Evolutionary conservation across 1,139 yeast species (phyloP), one percentile per base, ranked within the genome.

Genomic region (Suhomyces panamericanus): DNA sequence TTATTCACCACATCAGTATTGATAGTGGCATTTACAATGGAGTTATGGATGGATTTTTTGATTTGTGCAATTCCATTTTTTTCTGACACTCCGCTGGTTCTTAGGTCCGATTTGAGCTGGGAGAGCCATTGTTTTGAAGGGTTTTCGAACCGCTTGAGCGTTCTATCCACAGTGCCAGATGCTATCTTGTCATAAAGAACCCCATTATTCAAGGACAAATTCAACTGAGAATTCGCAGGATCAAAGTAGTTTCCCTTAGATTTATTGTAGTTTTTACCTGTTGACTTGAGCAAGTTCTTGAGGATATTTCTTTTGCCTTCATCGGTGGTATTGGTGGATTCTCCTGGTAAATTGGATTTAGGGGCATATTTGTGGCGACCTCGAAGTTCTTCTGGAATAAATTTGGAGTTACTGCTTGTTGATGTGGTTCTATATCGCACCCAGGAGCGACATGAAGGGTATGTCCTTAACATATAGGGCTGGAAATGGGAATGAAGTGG

Each of bases 51-150:
- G n/a, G 20, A 38, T 20, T 39, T 41, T 11, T 33, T 36, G 7
- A 44, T 37, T 13, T 26, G 27, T 7, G 38, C 31, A n/a, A 41
- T 37, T 8, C 14, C 27, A 1, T 22, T 27, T 13, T 24, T 16
- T 11, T 20, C 17, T 3, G 12, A 7, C 3, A 3, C 11, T 14
- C 32, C 38, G 13, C 13, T 17, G 2, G 4, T 2, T n/a, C 12
- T n/a, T 3, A 20, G 10, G 11, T 17, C 9, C 15, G 12, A n/a
- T 9, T 38, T 33, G 24, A 45, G 34, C 6, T 22, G 31, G 14
- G 35, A n/a, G 13, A 39, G 35, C 73, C 73, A 69, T 10, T 43
- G 41, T 1, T 44, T 37, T 6, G 67, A 54, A 0, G 70, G 63
- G 7, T 43, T 43, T 5, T 34, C 38, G 41, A 49, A 57, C 30